These are phyloP conservation scores for Sclerotinia spermophila DNA, from an alignment of 2,329 filamentous ascomycete species.

Conservation along the genomic window DNA sequence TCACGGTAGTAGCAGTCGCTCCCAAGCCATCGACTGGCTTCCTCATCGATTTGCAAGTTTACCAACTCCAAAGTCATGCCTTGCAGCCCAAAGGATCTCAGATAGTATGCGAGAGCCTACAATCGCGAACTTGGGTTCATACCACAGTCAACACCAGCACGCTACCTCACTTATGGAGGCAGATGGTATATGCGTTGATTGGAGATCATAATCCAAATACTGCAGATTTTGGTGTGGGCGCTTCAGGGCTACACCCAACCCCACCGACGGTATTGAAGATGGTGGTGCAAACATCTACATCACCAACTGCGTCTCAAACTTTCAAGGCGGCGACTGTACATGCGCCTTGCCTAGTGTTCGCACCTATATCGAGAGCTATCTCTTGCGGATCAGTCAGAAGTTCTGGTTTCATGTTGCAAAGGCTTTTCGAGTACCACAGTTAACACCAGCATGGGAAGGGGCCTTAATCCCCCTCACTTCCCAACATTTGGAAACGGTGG, in stretches of 20 bases:
- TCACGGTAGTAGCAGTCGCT: background rate
- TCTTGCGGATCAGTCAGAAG: constrained; percentile 28
- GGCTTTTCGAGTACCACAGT: constrained; percentile 15
- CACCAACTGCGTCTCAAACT: constrained; percentile 24
- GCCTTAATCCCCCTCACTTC: no score
- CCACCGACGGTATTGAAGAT: background rate
- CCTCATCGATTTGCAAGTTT: background rate
- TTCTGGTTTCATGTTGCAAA: constrained; percentile 29
- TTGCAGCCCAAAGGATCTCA: background rate
- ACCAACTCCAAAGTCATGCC: background rate
- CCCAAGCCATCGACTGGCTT: background rate
- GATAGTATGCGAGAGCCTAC: background rate
- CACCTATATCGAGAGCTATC: constrained; percentile 27
- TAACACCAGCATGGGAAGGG: background rate
- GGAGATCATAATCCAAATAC: background rate
- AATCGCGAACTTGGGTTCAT: no score
- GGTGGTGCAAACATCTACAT: constrained; percentile 18
- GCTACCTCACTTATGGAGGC: background rate
- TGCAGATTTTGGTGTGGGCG: constrained; percentile 1
- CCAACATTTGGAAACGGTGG: background rate
- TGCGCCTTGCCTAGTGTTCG: constrained; percentile 24
- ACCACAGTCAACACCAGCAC: background rate
- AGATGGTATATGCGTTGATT: constrained; percentile 27
- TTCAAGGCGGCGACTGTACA: constrained; percentile 28
- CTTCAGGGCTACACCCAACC: background rate